Evolutionary conservation across 2,329 filamentous ascomycete species (phyloP).

Genomic region (Ascochyta pisi): DNA sequence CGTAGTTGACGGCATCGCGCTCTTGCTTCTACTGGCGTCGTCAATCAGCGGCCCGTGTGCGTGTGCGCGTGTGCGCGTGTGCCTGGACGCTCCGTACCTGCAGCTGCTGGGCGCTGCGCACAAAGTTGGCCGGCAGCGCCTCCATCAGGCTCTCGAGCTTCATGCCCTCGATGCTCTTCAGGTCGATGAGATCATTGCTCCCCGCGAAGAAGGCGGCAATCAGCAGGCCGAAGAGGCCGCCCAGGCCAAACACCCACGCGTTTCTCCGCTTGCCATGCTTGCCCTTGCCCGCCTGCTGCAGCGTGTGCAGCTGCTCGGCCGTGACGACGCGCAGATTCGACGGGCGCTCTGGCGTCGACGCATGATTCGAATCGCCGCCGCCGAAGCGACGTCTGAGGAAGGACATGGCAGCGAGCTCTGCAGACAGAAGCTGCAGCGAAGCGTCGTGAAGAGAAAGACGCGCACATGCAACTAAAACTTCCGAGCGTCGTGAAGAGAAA

Average conservation of each 20-base stretch:
- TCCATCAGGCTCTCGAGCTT: constrained; percentile 88
- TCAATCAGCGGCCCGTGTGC: constrained; percentile 29
- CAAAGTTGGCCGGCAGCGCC: constrained; percentile 82
- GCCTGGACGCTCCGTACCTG: constrained; percentile 62
- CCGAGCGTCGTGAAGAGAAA: too few relatives aligned
- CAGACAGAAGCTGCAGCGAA: too few relatives aligned
- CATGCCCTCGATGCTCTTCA: constrained; percentile 73
- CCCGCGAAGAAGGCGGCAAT: constrained; percentile 88
- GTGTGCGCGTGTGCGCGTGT: too few relatives aligned
- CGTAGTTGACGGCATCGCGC: constrained; percentile 86
- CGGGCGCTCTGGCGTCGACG: constrained; percentile 28
- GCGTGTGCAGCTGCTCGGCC: constrained; percentile 58
- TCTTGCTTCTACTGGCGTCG: constrained; percentile 72
- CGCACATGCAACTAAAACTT: background rate
- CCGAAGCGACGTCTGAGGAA: constrained; percentile 48
- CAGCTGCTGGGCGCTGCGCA: constrained; percentile 85
- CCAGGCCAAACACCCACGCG: constrained; percentile 84
- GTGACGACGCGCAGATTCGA: constrained; percentile 61
- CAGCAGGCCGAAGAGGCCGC: constrained; percentile 89
- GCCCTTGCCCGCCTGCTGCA: constrained; percentile 48
- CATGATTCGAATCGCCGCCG: constrained; percentile 36
- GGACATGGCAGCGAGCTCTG: constrained; percentile 36
- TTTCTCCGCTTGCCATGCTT: constrained; percentile 70
- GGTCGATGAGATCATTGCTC: constrained; percentile 85
- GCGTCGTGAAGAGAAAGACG: too few relatives aligned